A percentile compares a stretch with the other conserved stretches of the same genome.
phyloP scores from a whole-genome alignment of 2,329 filamentous ascomycete species.

The Aspergillus neoniger region DNA sequence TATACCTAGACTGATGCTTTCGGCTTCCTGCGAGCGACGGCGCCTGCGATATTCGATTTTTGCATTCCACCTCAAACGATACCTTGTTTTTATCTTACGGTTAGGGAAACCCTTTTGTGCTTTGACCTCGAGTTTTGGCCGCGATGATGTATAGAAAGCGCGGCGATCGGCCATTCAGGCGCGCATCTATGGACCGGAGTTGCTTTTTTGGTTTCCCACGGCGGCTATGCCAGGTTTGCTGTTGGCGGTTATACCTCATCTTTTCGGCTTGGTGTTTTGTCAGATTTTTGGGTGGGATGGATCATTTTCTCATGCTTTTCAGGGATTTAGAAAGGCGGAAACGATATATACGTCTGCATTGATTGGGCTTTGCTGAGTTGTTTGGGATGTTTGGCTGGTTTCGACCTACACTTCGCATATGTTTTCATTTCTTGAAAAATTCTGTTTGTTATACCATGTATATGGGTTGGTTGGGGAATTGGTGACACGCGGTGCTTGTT shows the following conservation, averaged over 20 bases:
- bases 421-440: constrained; percentile 28
- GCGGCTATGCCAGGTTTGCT: constrained; percentile 34
- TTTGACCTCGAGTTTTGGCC: constrained; percentile 35
- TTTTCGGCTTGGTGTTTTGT: constrained; percentile 31
- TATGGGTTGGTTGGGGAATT: constrained; percentile 33
- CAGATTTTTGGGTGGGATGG: constrained; percentile 38
- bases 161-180: constrained; percentile 38
- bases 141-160: constrained; percentile 45
- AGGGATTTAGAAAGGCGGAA: constrained; percentile 47
- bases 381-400: constrained; percentile 34
- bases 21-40: constrained; percentile 45
- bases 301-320: constrained; percentile 34
- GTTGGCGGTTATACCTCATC: constrained; percentile 25
- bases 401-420: constrained; percentile 24
- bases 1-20: constrained; percentile 39
- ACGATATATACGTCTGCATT: constrained; percentile 50
- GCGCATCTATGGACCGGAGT: constrained; percentile 41
- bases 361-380: constrained; percentile 41
- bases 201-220: constrained; percentile 35
- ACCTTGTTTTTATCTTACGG: constrained; percentile 39
- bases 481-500: constrained; percentile 36
- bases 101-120: constrained; percentile 36
- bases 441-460: constrained; percentile 31
- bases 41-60: constrained; percentile 44
- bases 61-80: constrained; percentile 39